phyloP scores from a whole-genome alignment of 495 filamentous ascomycete genomes.

The Annulohypoxylon nitens region DNA sequence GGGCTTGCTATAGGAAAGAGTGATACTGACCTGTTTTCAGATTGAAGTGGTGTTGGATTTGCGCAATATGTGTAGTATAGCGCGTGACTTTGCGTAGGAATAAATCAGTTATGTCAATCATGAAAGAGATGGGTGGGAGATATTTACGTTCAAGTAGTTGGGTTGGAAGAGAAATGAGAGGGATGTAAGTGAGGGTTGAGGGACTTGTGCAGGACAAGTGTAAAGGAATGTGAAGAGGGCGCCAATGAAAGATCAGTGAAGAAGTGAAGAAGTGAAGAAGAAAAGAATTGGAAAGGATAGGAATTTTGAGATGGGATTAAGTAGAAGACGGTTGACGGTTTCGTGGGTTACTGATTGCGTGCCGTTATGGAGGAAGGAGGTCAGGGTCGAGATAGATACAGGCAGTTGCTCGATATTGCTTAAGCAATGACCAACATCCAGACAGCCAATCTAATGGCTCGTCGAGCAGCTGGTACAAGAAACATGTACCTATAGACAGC shows the following conservation, averaged over 20 bases:
- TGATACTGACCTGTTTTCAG: no score
- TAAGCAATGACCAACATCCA: not conserved
- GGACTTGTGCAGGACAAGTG: not conserved
- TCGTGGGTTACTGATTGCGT: not conserved
- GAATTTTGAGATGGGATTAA: not conserved
- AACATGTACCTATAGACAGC: not conserved
- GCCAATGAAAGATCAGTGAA: not conserved
- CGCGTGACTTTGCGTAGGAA: no score
- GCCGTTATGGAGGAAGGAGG: not conserved
- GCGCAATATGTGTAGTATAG: no score
- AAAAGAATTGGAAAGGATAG: not conserved
- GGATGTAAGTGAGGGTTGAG: not conserved
- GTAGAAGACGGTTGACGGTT: no score
- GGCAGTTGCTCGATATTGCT: not conserved
- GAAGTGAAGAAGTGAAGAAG: not conserved
- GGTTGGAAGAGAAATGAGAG: not conserved
- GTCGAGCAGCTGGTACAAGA: not conserved
- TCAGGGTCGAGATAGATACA: not conserved
- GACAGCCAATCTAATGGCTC: not conserved
- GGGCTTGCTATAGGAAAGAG: not conserved
- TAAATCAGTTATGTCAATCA: no score
- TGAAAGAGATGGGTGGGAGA: no score
- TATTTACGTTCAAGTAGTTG: no score
- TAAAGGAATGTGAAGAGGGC: not conserved
- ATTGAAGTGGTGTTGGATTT: no score